phyloP scores from a whole-genome alignment of 371 early-diverging fungal genomes.

The Encephalitozoon intestinalis region DNA sequence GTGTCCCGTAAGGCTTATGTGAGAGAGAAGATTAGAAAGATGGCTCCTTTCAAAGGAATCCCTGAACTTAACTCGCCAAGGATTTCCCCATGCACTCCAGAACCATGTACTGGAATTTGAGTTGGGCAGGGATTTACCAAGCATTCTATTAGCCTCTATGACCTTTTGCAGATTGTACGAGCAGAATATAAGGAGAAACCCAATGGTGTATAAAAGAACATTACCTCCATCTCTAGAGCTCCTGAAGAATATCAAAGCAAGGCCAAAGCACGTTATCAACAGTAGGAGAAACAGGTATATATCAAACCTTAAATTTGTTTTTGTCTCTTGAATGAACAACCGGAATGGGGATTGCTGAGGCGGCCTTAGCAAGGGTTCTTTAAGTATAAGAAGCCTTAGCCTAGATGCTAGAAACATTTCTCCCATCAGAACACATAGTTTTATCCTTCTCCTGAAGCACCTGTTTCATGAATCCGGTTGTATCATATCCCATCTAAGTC shows the following conservation, averaged over 20 bases:
- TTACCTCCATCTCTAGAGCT: neutral
- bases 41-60: neutral
- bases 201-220: neutral
- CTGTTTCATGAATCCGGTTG: neutral
- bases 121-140: neutral
- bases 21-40: neutral
- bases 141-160: neutral
- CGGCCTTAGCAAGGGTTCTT: neutral
- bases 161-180: constrained; percentile 17
- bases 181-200: constrained; percentile 26
- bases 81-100: neutral
- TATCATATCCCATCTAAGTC: neutral
- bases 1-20: neutral
- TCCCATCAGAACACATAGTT: neutral
- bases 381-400: neutral
- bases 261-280: neutral
- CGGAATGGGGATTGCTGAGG: neutral
- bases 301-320: neutral
- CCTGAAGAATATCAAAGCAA: neutral
- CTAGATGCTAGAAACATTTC: neutral
- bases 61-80: neutral
- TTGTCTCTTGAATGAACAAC: neutral
- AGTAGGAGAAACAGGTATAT: neutral
- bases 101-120: neutral
- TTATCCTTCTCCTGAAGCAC: neutral